Evolutionary conservation across 345 rosid genomes (phyloP).

Genomic region (Eucalyptus pauciflora): DNA sequence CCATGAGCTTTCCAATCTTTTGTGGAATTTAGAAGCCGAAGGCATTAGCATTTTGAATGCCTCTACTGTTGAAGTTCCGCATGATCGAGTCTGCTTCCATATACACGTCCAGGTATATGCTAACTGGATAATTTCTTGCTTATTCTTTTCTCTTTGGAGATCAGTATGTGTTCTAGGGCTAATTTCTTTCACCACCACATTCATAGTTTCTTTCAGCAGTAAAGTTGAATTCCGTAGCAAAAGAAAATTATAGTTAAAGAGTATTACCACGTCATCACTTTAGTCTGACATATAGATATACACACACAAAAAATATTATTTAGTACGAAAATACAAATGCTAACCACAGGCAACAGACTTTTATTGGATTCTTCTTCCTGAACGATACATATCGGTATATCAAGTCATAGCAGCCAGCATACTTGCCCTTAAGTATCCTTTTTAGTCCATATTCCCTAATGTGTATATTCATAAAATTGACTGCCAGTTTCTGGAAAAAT

Average conservation of each 20-base stretch:
- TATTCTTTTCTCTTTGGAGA: neutral
- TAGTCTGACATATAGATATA: neutral
- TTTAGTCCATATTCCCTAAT: neutral
- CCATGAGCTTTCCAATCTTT: neutral
- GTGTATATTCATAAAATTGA: neutral
- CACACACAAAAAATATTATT: neutral
- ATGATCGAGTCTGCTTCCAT: slow-evolving; percentile 6
- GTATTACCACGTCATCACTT: neutral
- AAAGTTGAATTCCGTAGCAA: neutral
- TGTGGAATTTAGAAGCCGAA: slow-evolving; percentile 15
- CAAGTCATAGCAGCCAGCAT: neutral
- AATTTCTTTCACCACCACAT: neutral
- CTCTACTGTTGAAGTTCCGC: slow-evolving; percentile 7
- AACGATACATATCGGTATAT: neutral
- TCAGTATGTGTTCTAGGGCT: neutral
- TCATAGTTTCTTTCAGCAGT: neutral
- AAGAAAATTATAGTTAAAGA: neutral
- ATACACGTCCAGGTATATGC: slow-evolving; percentile 1
- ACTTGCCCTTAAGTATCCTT: neutral
- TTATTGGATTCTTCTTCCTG: neutral
- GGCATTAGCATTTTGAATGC: slow-evolving; percentile 4
- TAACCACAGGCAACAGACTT: neutral
- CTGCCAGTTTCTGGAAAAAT: neutral
- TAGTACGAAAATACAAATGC: neutral
- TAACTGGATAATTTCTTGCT: neutral